A percentile compares a stretch with the other conserved stretches of the same genome.
phyloP scores from a whole-genome alignment of 208 protist genomes.

The Plasmodiophora brassicae region DNA sequence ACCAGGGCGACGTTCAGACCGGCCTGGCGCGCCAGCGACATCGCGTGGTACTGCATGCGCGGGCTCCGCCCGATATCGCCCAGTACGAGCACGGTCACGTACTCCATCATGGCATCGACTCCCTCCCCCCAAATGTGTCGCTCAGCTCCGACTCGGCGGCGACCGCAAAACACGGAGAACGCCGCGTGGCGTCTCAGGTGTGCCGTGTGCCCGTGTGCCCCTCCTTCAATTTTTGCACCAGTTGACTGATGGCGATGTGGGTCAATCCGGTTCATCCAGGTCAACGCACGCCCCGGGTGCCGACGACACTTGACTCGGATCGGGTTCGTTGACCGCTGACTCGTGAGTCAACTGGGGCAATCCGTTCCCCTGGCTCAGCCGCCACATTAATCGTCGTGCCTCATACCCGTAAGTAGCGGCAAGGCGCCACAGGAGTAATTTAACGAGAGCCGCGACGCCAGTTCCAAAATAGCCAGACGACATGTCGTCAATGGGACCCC shows the following conservation, averaged over 20 bases:
- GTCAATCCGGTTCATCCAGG: too few relatives aligned
- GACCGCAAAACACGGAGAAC: not conserved
- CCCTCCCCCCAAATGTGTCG: not conserved
- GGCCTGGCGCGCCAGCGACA: conserved; percentile 46
- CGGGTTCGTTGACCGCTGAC: too few relatives aligned
- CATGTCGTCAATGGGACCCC: not conserved
- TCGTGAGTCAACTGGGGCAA: too few relatives aligned
- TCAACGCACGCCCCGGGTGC: too few relatives aligned
- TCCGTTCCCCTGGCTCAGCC: too few relatives aligned
- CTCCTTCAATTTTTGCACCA: not conserved
- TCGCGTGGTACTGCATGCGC: conserved; percentile 64
- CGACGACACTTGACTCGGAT: too few relatives aligned
- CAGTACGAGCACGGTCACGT: conserved; percentile 59
- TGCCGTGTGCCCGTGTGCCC: not conserved
- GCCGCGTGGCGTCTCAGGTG: not conserved
- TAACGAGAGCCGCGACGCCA: not conserved
- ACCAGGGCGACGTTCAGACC: conserved; percentile 45
- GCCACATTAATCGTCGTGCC: too few relatives aligned
- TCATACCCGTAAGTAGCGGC: not conserved
- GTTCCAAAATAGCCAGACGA: not conserved
- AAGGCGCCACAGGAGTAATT: not conserved
- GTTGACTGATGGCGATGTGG: too few relatives aligned
- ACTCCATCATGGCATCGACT: not conserved
- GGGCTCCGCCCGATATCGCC: conserved; percentile 62
- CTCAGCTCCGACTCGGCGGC: not conserved